A percentile compares a stretch with the other conserved stretches of the same genome.
Evolutionary conservation across 2,329 filamentous ascomycete species (phyloP).

Genomic region (Truncatella angustata): DNA sequence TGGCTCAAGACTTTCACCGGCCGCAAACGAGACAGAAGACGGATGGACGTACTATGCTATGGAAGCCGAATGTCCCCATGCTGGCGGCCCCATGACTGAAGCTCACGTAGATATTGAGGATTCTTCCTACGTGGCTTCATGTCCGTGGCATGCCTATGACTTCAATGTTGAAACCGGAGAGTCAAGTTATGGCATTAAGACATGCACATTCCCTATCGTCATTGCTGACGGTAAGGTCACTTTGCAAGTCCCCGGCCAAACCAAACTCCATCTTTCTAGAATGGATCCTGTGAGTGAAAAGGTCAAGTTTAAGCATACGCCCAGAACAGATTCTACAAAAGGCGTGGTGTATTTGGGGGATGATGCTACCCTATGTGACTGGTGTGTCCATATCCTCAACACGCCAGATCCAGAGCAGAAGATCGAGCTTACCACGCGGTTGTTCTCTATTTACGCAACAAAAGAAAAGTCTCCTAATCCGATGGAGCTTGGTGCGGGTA

Average conservation of each 20-base stretch:
- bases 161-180: conserved; percentile 48
- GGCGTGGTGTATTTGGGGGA: conserved; percentile 32
- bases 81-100: conserved; percentile 43
- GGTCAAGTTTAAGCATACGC: conserved; percentile 39
- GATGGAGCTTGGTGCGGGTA: conserved; percentile 39
- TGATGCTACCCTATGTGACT: conserved; percentile 43
- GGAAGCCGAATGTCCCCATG: conserved; percentile 46
- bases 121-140: conserved; percentile 43
- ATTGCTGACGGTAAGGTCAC: conserved; percentile 32
- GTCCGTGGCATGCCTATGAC: conserved; percentile 48
- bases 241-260: conserved; percentile 29
- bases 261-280: conserved; percentile 24
- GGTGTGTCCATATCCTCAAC: conserved; percentile 44
- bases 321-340: conserved; percentile 17
- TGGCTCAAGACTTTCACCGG: conserved; percentile 20
- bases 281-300: conserved; percentile 44
- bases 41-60: conserved; percentile 46
- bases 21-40: conserved; percentile 29
- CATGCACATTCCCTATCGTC: conserved; percentile 42
- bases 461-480: conserved; percentile 35
- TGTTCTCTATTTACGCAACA: conserved; percentile 38
- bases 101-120: conserved; percentile 46
- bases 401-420: conserved; percentile 44
- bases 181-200: conserved; percentile 44
- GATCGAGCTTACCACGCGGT: conserved; percentile 41